Conservation (phyloP, 495 filamentous ascomycete genomes). For the Trichoderma asperelloides region DNA sequence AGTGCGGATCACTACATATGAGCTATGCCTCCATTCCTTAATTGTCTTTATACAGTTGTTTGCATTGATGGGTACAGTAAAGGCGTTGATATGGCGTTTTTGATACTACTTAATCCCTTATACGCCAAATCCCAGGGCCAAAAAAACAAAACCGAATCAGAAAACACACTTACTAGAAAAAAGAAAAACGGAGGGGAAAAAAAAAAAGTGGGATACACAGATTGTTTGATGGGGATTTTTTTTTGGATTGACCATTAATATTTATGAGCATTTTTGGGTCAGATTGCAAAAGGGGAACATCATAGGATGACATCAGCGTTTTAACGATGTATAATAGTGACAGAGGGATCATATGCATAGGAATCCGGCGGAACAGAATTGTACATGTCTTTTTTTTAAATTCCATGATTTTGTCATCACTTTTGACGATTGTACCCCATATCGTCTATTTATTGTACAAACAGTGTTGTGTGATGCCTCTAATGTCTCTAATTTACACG, state of each 20-base stretch:
- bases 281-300: not conserved
- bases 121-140: not conserved
- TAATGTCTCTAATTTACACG: not conserved
- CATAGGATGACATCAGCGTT: not conserved
- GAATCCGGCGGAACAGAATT: not conserved
- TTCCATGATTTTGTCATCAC: not conserved
- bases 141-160: no score
- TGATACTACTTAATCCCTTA: not conserved
- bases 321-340: conserved; percentile 2
- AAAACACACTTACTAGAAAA: no score
- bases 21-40: not conserved
- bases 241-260: not conserved
- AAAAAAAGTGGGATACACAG: not conserved
- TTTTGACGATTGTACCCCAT: not conserved
- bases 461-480: not conserved
- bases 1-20: not conserved
- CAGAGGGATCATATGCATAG: not conserved
- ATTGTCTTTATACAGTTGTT: not conserved
- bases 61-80: not conserved
- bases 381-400: not conserved
- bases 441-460: conserved; percentile 2
- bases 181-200: no score
- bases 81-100: not conserved
- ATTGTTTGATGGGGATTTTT: conserved; percentile 6
- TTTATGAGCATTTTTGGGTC: not conserved